Conservation (phyloP, 345 rosid genomes). For the Laguncularia racemosa region DNA sequence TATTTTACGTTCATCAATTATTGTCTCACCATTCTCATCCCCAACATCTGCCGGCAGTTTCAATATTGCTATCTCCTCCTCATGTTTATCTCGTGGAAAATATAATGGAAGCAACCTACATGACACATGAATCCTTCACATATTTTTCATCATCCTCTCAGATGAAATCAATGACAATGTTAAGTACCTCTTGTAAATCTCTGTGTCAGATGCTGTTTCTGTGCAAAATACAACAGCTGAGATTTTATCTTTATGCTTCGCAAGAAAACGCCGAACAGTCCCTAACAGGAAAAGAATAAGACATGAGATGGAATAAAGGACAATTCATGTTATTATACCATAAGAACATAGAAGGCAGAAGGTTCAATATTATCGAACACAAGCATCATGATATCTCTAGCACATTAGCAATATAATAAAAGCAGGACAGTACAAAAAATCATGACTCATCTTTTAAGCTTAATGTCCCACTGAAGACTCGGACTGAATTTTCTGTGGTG, state of each 20-base stretch:
- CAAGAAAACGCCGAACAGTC: slow-evolving; percentile 87
- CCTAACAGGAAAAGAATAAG: slow-evolving; percentile 35
- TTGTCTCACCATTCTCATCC: slow-evolving; percentile 97
- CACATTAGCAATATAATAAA: too few species aligned
- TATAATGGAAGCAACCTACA: slow-evolving; percentile 92
- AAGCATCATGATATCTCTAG: too few species aligned
- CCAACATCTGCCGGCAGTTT: slow-evolving; percentile 98
- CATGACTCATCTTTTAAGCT: too few species aligned
- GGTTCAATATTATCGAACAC: too few species aligned
- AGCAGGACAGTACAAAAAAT: too few species aligned
- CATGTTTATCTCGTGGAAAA: slow-evolving; percentile 93
- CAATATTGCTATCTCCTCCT: slow-evolving; percentile 77
- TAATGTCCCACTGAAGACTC: too few species aligned
- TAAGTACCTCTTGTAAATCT: slow-evolving; percentile 81
- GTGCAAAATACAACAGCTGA: slow-evolving; percentile 92
- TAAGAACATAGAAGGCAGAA: too few species aligned
- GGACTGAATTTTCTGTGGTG: too few species aligned
- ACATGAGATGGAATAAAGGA: slow-evolving; percentile 8
- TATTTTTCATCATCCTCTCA: too few species aligned
- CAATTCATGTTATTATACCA: too few species aligned
- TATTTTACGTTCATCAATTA: slow-evolving; percentile 90
- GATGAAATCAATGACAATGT: neutral
- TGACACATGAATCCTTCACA: neutral
- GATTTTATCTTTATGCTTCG: slow-evolving; percentile 81
- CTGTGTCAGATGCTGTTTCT: slow-evolving; percentile 72